phyloP scores from a whole-genome alignment of 768 basidiomycete genomes.

The Rhodotorula taiwanensis region DNA sequence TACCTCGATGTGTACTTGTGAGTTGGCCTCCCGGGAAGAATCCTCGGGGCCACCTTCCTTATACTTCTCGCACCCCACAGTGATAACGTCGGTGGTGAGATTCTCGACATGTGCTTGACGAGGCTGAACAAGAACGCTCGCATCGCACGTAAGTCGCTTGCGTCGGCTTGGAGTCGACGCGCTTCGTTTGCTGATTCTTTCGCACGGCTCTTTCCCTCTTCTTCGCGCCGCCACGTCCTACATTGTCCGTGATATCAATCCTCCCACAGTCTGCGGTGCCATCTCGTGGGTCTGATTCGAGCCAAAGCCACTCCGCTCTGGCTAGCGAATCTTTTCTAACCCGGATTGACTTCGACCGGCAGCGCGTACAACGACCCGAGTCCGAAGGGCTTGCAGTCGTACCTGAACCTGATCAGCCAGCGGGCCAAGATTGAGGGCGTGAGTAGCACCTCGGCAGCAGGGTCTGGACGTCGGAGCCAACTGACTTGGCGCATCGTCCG shows the following conservation, averaged over 20 bases:
- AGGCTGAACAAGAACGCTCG: constrained; percentile 70
- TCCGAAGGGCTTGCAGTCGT: constrained; percentile 55
- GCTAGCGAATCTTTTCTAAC: no score
- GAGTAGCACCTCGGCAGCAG: no score
- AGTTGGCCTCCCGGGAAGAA: no score
- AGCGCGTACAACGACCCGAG: constrained; percentile 51
- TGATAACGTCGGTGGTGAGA: constrained; percentile 54
- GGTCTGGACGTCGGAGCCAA: neutral
- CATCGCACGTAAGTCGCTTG: constrained; percentile 62
- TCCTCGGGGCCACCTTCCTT: no score
- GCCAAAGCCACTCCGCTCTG: no score
- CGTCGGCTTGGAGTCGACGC: neutral
- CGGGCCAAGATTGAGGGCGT: constrained; percentile 74
- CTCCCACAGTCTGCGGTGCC: constrained; percentile 49
- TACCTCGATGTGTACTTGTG: constrained; percentile 74
- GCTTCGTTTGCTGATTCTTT: no score
- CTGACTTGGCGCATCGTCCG: neutral
- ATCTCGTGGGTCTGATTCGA: constrained; percentile 3
- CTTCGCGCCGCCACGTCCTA: no score
- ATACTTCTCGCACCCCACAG: no score
- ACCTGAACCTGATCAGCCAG: constrained; percentile 59
- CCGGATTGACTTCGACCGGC: neutral
- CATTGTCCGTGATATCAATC: neutral
- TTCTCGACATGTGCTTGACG: constrained; percentile 68
- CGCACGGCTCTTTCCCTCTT: no score